Evolutionary conservation across 1,284 basidiomycete species (phyloP), one percentile per base, ranked within the genome.

Genomic region (Cutaneotrichosporon dermatis): DNA sequence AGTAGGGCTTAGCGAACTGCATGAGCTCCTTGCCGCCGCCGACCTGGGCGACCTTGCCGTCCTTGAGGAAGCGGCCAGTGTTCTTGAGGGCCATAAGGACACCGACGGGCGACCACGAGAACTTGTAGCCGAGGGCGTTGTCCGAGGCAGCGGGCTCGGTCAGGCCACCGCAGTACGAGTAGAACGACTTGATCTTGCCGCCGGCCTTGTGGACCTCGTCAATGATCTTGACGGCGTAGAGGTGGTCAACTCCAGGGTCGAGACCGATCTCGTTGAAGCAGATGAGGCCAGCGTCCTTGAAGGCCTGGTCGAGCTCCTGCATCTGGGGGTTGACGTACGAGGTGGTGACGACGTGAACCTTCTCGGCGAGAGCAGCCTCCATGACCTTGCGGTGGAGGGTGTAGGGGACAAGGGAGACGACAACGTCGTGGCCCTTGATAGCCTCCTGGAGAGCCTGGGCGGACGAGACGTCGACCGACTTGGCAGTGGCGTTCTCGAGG

Each of bases 251-350:
- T 70, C 71, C 69, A 51, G 74, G 74, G 68, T 76, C 74, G 37
- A 99, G 84, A 64, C 95, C 95, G 69, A 99, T 93, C 83, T 99
- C 95, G 80, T 99, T 99, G 84, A 99, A 85, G 64, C 97, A 91
- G 57, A 93, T 83, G 73, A 99, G 92, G 15, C 94, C 95, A 1
- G 93, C 93, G 66, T 86, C 84, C 80, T 89, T 89, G 66, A 85
- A 90, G 65, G 86, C 87, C 58, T 83, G 84, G 67, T 98, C 88
- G 42, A 99, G 85, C 67, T 85, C 93, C 63, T 85, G 86, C 85
- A 99, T 95, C 12, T 88, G 89, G 46, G 92, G 91, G 59, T 82
- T 83, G 68, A 99, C 86, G 79, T 99, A 99, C 67, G 88, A 91
- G 46, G 96, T 99, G 53, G 96, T 99, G 67, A 99, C 92, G 57